Percentiles rank a stretch among this genome's conserved stretches.
Conservation (phyloP, 208 protist genomes). For the Leishmania tropica region DNA sequence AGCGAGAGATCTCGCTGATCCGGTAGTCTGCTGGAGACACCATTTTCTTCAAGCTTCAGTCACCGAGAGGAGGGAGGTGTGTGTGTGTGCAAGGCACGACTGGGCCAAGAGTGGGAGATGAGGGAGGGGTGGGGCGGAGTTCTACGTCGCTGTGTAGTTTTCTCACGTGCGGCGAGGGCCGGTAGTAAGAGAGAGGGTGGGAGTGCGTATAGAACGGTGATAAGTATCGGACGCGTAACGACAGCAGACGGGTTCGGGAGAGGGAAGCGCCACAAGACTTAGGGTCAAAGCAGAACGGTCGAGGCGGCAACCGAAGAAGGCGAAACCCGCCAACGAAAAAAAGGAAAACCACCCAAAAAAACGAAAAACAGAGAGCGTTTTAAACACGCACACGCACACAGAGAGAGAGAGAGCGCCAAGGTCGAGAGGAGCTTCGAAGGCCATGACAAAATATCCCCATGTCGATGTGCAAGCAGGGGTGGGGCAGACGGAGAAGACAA, state of each 20-base stretch:
- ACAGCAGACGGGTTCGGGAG: background rate
- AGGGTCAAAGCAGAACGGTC: background rate
- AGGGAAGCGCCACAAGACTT: background rate
- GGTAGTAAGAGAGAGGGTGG: background rate
- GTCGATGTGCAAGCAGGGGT: background rate
- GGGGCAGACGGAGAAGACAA: background rate
- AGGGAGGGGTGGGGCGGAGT: background rate
- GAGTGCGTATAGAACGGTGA: too few species aligned
- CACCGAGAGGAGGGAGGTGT: background rate
- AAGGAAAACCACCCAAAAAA: too few species aligned
- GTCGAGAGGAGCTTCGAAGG: background rate
- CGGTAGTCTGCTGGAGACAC: constrained; percentile 26
- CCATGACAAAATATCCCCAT: background rate
- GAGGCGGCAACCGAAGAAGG: constrained; percentile 12
- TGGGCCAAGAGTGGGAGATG: background rate
- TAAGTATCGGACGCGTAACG: background rate
- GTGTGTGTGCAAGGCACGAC: background rate
- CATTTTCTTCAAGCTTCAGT: background rate
- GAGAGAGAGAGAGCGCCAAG: background rate
- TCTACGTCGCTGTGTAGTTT: background rate
- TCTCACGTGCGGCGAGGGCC: background rate
- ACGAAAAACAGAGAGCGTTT: background rate
- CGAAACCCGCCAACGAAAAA: too few species aligned
- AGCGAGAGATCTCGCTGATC: constrained; percentile 53
- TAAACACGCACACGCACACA: too few species aligned